Evolutionary conservation across 805 yeast species (phyloP), one percentile per base, ranked within the genome.

Genomic region (Metschnikowia sp.): DNA sequence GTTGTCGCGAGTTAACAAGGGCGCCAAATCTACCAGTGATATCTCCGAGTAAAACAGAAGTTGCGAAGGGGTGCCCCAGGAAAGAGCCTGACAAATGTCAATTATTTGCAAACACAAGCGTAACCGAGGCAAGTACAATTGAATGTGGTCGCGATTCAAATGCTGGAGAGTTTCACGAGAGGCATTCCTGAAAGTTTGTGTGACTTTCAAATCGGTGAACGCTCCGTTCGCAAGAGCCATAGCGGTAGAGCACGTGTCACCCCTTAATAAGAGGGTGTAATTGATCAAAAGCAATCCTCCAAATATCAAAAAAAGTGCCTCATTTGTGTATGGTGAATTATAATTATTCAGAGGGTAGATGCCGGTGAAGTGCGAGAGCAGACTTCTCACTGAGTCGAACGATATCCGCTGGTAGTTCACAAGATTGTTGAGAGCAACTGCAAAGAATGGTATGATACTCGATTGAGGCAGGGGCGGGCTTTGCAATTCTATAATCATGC

Each of bases 191-290:
- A 72, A 68, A 40, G 70, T 66, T 44, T 76, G 74, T 53, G 72
- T 70, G 8, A 84, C 63, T 51, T 75, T 75, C 62, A 81, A 76
- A 55, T 83, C 88, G 59, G 79, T 45, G 44, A 42, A 51, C 36
- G 33, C 51, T 33, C 44, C 54, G 55, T 33, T 74, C 68, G 53
- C 71, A 63, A 9, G 65, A 3, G 81, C 74, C 29, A 85, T 68
- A 1, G 84, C 82, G 35, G 81, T 65, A 7, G 86, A 78, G 56
- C 78, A 81, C 32, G 75, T 72, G 44, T 78, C 79, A 0, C 91
- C 90, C 22, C 82, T 76, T 36, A 83, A 66, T 2, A 82, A 65
- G 9, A 83, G 72, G 9, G 81, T 65, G 56, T 82, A 85, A 57
- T 83, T 83, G 30, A 82, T 58, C 9, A 69, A 34, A 39, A 71